phyloP scores from a whole-genome alignment of 805 yeast species.

The Diddensiella caesifluorescens region DNA sequence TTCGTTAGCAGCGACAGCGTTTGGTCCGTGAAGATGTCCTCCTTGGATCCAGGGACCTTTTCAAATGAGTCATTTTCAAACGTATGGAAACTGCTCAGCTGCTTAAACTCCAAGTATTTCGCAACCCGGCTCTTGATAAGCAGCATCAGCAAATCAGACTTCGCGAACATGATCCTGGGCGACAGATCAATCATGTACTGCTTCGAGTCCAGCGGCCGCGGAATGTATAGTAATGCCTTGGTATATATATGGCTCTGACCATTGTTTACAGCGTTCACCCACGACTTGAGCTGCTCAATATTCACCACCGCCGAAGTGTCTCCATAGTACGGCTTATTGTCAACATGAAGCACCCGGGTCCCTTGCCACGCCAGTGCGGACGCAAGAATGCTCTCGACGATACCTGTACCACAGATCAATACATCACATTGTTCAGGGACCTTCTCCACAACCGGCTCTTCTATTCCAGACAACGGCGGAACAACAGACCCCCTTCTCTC shows the following conservation, averaged over 20 bases:
- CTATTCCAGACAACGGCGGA: conserved; percentile 37
- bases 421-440: conserved; percentile 69
- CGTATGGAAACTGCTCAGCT: conserved; percentile 85
- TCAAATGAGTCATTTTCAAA: conserved; percentile 88
- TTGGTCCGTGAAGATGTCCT: conserved; percentile 90
- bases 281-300: conserved; percentile 74
- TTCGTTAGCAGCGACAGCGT: conserved; percentile 67
- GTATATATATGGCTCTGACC: conserved; percentile 39
- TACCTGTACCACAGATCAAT: conserved; percentile 86
- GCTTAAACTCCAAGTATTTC: conserved; percentile 87
- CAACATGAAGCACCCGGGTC: conserved; percentile 88
- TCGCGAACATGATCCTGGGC: conserved; percentile 84
- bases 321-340: conserved; percentile 79
- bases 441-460: conserved; percentile 27
- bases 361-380: conserved; percentile 98
- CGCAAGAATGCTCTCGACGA: conserved; percentile 80
- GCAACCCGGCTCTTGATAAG: conserved; percentile 81
- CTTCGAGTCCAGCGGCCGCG: conserved; percentile 57
- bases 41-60: conserved; percentile 78
- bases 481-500: conserved; percentile 35
- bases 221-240: conserved; percentile 77
- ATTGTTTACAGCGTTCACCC: conserved; percentile 69
- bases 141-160: conserved; percentile 76
- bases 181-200: conserved; percentile 85
- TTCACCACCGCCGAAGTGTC: conserved; percentile 82